Conservation (phyloP, 225 moss, liverwort and hornwort species). For the Asterella californica region DNA sequence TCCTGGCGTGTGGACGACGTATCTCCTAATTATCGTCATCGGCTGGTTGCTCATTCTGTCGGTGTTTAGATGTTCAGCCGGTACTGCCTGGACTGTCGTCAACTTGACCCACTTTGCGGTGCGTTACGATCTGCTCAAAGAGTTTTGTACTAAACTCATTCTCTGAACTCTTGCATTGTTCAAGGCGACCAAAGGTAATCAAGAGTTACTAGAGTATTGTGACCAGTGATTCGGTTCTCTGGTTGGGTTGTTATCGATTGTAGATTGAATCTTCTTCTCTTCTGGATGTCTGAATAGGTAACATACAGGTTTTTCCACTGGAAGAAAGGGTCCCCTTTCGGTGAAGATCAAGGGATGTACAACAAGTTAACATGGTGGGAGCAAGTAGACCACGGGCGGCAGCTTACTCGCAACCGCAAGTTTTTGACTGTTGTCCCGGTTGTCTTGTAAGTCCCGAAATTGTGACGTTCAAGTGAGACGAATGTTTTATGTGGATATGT, state of each 20-base stretch:
- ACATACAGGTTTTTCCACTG: conserved; percentile 97
- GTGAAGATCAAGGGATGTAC: conserved; percentile 98
- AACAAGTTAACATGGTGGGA: conserved; percentile 99
- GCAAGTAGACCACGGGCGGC: conserved; percentile 96
- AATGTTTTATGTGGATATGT: neutral
- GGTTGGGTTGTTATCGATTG: neutral
- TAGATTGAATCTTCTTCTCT: neutral
- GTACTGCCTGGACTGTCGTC: conserved; percentile 93
- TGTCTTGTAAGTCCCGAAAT: conserved; percentile 59
- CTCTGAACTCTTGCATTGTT: conserved; percentile 3
- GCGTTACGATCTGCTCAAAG: conserved; percentile 16
- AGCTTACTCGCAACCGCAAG: conserved; percentile 98
- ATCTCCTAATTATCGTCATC: conserved; percentile 84
- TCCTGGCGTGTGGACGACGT: conserved; percentile 97
- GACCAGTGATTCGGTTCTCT: neutral
- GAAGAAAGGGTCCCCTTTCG: conserved; percentile 97
- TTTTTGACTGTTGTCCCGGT: conserved; percentile 97
- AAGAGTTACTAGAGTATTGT: neutral
- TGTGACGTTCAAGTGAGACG: neutral
- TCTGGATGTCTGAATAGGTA: conserved; percentile 45
- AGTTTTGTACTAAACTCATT: neutral
- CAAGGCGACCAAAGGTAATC: neutral
- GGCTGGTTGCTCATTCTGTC: conserved; percentile 93
- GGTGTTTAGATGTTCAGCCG: conserved; percentile 79
- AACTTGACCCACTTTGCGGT: conserved; percentile 92